A percentile compares a stretch with the other conserved stretches of the same genome.
These are phyloP conservation scores for Plasmodium inui DNA, from an alignment of 169 alveolate genomes.

Conservation along the genomic window DNA sequence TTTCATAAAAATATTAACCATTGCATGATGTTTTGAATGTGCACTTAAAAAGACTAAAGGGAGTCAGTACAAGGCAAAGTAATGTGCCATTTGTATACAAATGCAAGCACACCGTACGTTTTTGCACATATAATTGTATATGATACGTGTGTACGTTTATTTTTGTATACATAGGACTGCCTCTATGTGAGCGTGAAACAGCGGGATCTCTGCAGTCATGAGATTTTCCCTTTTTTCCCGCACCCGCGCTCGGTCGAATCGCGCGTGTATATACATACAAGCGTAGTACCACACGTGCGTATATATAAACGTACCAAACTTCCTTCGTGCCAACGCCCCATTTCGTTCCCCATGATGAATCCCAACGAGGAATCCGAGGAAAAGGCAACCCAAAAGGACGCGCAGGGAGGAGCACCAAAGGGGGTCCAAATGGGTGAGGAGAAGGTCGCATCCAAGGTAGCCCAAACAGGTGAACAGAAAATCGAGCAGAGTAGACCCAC, in stretches of 20 bases:
- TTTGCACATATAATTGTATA: neutral
- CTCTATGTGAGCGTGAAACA: neutral
- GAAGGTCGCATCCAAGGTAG: neutral
- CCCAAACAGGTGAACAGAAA: neutral
- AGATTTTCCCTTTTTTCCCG: neutral
- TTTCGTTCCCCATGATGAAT: neutral
- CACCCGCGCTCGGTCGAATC: neutral
- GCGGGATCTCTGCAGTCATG: neutral
- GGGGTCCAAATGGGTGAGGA: neutral
- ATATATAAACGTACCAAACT: conserved; percentile 15
- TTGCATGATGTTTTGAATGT: neutral
- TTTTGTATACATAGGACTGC: neutral
- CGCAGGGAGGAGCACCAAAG: neutral
- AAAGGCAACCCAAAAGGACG: neutral
- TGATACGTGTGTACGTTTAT: neutral
- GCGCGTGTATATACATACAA: neutral
- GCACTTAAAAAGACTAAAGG: neutral
- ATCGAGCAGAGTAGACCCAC: neutral
- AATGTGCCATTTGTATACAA: neutral
- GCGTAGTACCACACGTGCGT: neutral
- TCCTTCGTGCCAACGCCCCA: neutral
- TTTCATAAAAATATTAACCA: neutral
- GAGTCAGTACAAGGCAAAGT: neutral
- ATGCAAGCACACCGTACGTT: neutral
- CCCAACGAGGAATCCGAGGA: neutral